A percentile compares a stretch with the other conserved stretches of the same genome.
These are phyloP conservation scores for Trametes gibbosa DNA, from an alignment of 768 basidiomycete genomes.

Conservation along the genomic window DNA sequence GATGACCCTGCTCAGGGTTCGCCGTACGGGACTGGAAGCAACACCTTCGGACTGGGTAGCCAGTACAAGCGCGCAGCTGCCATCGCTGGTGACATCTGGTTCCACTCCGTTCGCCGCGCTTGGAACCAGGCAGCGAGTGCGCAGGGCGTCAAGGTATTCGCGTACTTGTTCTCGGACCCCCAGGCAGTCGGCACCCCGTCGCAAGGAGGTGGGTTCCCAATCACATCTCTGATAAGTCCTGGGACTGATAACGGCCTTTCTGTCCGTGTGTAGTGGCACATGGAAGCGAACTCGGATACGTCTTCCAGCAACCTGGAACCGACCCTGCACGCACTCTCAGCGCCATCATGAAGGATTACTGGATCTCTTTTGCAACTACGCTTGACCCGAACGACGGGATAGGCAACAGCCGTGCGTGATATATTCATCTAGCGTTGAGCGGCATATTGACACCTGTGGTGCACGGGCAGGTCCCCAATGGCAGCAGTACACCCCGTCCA, in stretches of 20 bases:
- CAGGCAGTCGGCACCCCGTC: constrained; percentile 20
- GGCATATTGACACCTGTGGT: neutral
- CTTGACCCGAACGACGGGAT: constrained; percentile 44
- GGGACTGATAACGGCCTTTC: no score
- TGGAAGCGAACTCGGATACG: constrained; percentile 21
- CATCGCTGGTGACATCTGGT: constrained; percentile 40
- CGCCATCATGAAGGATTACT: constrained; percentile 40
- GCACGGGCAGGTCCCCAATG: constrained; percentile 4
- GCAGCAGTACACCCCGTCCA: constrained; percentile 3
- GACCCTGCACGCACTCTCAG: constrained; percentile 27
- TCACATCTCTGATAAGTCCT: neutral
- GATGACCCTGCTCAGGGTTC: constrained; percentile 41
- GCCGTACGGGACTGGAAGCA: constrained; percentile 45
- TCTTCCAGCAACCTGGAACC: constrained; percentile 10
- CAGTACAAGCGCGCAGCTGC: constrained; percentile 40
- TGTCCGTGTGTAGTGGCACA: constrained; percentile 9
- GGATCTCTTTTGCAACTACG: constrained; percentile 45
- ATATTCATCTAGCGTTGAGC: neutral
- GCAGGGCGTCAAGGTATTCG: constrained; percentile 37
- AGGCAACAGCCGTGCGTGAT: constrained; percentile 32
- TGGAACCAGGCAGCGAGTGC: constrained; percentile 40
- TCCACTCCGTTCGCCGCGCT: constrained; percentile 38
- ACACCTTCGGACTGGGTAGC: constrained; percentile 41
- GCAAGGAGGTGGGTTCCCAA: neutral
- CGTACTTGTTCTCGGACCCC: constrained; percentile 43